A percentile compares a stretch with the other conserved stretches of the same genome.
These are phyloP conservation scores for Phytophthora pseudosyringae DNA, from an alignment of 352 stramenopile genomes.

Conservation along the genomic window DNA sequence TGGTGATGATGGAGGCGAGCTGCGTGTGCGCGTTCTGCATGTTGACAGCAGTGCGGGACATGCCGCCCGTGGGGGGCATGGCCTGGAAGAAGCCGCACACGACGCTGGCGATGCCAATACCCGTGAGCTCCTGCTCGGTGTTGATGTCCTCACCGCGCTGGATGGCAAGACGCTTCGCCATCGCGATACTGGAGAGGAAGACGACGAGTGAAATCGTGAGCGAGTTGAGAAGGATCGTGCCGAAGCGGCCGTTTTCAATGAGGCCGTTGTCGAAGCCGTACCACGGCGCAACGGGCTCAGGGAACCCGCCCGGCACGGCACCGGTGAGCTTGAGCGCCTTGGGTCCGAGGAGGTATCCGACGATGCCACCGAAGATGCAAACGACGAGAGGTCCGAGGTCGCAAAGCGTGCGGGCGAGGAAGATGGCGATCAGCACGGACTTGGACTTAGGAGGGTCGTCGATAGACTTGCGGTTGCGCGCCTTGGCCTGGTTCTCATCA, in stretches of 20 bases:
- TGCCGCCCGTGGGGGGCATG: conserved; percentile 87
- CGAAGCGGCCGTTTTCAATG: conserved; percentile 47
- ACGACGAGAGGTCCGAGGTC: conserved; percentile 76
- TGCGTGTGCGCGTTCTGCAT: conserved; percentile 81
- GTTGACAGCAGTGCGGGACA: conserved; percentile 90
- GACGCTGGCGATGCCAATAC: conserved; percentile 82
- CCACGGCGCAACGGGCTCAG: conserved; percentile 45
- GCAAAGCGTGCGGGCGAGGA: conserved; percentile 46
- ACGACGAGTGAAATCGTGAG: conserved; percentile 76
- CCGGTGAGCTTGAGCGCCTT: conserved; percentile 71
- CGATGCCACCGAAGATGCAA: conserved; percentile 60
- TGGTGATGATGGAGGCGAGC: conserved; percentile 83
- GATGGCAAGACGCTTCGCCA: conserved; percentile 80
- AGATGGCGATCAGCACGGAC: conserved; percentile 34
- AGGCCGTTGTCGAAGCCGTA: conserved; percentile 48
- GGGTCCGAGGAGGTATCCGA: conserved; percentile 48
- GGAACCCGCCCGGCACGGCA: conserved; percentile 69
- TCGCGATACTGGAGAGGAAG: conserved; percentile 89
- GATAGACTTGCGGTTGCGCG: conserved; percentile 19
- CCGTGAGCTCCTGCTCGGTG: conserved; percentile 84
- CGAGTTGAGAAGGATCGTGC: conserved; percentile 51
- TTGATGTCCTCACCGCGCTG: conserved; percentile 69
- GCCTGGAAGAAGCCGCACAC: conserved; percentile 79
- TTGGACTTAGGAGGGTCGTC: conserved; percentile 21
- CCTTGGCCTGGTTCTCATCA: conserved; percentile 13